phyloP scores from a whole-genome alignment of 2,329 filamentous ascomycete species.

The Coniochaeta sp. region DNA sequence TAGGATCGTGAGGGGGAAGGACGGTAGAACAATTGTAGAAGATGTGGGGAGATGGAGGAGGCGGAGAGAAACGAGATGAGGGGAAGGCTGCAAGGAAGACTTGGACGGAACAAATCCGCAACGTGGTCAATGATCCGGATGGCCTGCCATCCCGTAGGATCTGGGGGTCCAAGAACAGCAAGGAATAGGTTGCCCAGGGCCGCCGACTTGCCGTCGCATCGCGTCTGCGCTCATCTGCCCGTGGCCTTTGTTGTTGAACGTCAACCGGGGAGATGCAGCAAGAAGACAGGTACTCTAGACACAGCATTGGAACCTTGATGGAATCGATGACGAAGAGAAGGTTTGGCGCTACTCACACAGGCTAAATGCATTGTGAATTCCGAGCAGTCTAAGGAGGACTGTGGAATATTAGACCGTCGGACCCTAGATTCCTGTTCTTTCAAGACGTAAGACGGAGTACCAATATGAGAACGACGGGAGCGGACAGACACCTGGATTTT shows the following conservation, averaged over 20 bases:
- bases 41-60: not conserved
- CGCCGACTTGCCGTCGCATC: conserved; percentile 7
- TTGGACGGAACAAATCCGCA: not conserved
- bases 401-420: not conserved
- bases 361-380: not conserved
- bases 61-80: not conserved
- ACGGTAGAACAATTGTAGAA: not conserved
- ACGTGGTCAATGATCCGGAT: not conserved
- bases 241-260: not conserved
- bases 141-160: not conserved
- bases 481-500: not conserved
- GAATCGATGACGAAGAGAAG: not conserved
- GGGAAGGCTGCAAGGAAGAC: not conserved
- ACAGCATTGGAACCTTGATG: not conserved
- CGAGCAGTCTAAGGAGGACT: not conserved
- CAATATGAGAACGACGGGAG: too few species aligned
- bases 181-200: not conserved
- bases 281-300: not conserved
- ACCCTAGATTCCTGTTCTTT: not conserved
- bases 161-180: not conserved
- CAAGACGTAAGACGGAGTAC: not conserved
- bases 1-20: not conserved
- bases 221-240: not conserved
- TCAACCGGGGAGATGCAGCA: not conserved
- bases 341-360: not conserved